Base-by-base conservation (phyloP, 345 rosid species). In the Rubroshorea leprosula region DNA sequence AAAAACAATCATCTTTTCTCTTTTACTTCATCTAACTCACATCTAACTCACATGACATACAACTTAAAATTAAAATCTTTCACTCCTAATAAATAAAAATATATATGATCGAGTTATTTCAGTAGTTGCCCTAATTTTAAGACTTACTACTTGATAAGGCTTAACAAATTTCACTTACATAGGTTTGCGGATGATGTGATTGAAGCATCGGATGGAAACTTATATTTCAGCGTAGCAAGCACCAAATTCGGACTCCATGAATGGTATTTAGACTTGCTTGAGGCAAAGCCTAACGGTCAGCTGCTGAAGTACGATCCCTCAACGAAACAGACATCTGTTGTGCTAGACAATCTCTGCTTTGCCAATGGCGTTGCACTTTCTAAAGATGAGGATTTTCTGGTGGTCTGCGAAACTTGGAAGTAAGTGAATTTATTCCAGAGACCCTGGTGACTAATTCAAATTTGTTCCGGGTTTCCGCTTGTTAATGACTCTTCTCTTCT, bases 121-220 rank as follows among this genome's bases (percentile, higher is more conserved):
- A n/a, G n/a, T n/a, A n/a, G n/a, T n/a, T n/a, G n/a, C n/a, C n/a
- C n/a, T n/a, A n/a, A n/a, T n/a, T n/a, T n/a, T n/a, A n/a, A n/a
- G n/a, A n/a, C n/a, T n/a, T n/a, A n/a, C n/a, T n/a, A n/a, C n/a
- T n/a, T n/a, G n/a, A n/a, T n/a, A n/a, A n/a, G n/a, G n/a, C n/a
- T n/a, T n/a, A 1, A 5, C 26, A 5, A 27, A 22, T 10, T 17
- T 27, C 13, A 51, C 22, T 11, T 5, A 4, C 41, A 35, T 25
- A 83, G 84, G 54, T 71, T 74, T 55, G 82, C 86, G 13, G 80
- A 83, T 51, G 84, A 76, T n/a, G 72, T 69, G 73, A 75, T 80
- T n/a, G 82, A 67, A 68, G 69, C 78, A n/a, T 67, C 41, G 12
- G 84, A 83, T 35, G 82, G 89, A 5, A 78, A 58, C 45, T 41